Evolutionary conservation across 164 flowering plant genomes (phyloP), one percentile per base, ranked within the genome.

Genomic region (Macadamia integrifolia): DNA sequence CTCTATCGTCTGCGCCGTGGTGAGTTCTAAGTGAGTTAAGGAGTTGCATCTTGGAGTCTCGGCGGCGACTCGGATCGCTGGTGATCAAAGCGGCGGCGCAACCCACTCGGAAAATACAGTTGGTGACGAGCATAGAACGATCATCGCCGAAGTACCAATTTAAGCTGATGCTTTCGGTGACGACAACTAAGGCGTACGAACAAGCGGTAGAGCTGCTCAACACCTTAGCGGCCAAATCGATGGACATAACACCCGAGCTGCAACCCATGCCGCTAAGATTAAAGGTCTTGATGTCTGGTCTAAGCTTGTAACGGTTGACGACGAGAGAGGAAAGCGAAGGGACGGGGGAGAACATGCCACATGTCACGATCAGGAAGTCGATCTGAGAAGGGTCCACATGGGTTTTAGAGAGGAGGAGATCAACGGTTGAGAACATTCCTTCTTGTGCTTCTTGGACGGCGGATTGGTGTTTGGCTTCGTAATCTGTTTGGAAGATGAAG

Each of bases 241-340:
- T 70, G 8, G 86, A 40, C 29, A 80, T 30, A 9, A 76, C 77
- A 12, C 91, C 86, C 0, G 86, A 77, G 65, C 89, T 81, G 67
- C 91, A 85, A 0, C 87, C 89, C 89, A 85, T 87, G n/a, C 91
- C 89, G 29, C 80, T 76, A 1, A 85, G 73, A 70, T 85, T 82
- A 61, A 67, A 87, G 8, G 84, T 75, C 60, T 81, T 80, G 9
- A 85, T 79, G 55, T 82, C 77, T 1, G 77, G 75, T 29, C 23
- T 74, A 40, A 87, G 56, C 2, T 75, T 73, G 68, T 78, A 85
- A 9, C 67, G 83, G 69, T 84, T 80, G 9, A 85, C 83, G 6
- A 87, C 32, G 30, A 79, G 60, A 2, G 89, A 73, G 0, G 84
- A 60, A 13, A 87, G 82, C 0, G 89, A 85, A 0, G 91, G 89